Base-by-base conservation (phyloP, 148 eudicot species). In the Drosera capensis region DNA sequence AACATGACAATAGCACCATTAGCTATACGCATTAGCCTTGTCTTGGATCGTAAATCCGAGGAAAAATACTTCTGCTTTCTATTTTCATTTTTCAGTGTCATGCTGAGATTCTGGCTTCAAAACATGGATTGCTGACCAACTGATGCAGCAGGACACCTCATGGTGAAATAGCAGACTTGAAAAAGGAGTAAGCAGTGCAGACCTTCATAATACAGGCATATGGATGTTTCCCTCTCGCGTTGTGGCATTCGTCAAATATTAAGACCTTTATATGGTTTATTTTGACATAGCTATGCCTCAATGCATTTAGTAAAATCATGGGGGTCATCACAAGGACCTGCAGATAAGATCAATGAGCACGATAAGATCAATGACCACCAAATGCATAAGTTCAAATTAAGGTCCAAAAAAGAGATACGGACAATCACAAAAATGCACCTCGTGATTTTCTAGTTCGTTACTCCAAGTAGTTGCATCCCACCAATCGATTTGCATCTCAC, bases 241-340 rank as follows among this genome's bases (percentile, higher is more conserved):
- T 78, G 48, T 90, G 99, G 57, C 99, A 90, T 70, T 90, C 99
- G 48, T 85, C 99, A 63, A 80, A 85, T 47, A 90, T 70, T 2
- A 90, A 41, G 53, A 81, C 82, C 52, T 81, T 74, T 24, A 90
- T 90, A 51, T 18, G 56, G 8, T 72, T 70, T 2, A 90, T 25
- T 38, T 52, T 65, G 54, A 90, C 45, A 57, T 63, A 81, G 14
- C 70, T 73, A 49, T 66, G 95, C 55, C 88, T 71, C 67, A 90
- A 65, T 15, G 95, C 94, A 60, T 71, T 46, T 8, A 71, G 78
- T 43, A 90, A 57, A 36, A 90, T 76, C 48, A 20, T 31, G 7
- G 94, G 95, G 12, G 95, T 90, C 99, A 90, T 90, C 20, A 90
- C 95, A 54, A 90, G 71, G 26, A 85, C 95, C 95, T 90, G 63